phyloP scores from a whole-genome alignment of 768 basidiomycete species.

The Cystofilobasidium capitatum region DNA sequence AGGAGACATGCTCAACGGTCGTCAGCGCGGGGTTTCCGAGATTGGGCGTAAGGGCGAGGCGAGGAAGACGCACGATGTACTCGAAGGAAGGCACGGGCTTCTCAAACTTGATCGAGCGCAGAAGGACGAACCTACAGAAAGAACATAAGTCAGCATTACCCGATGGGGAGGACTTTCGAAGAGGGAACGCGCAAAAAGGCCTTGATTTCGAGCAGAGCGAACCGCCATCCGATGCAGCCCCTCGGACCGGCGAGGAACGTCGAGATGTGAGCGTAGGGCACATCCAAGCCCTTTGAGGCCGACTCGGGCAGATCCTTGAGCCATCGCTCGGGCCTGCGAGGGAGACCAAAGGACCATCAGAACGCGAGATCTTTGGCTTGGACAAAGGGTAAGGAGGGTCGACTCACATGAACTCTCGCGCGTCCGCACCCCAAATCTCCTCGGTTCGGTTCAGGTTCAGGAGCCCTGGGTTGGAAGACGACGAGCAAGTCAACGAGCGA shows the following conservation, averaged over 20 bases:
- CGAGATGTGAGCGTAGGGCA: slow-evolving; percentile 14
- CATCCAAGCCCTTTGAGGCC: slow-evolving; percentile 6
- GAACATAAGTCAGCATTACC: no score
- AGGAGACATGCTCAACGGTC: not conserved
- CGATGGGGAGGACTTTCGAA: no score
- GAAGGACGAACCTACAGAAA: not conserved
- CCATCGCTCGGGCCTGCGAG: slow-evolving; percentile 25
- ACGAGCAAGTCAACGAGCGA: not conserved
- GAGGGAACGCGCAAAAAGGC: slow-evolving; percentile 11
- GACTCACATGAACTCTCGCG: slow-evolving; percentile 68
- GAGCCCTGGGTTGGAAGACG: not conserved
- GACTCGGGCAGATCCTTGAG: not conserved
- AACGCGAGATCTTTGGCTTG: not conserved
- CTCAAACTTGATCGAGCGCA: not conserved
- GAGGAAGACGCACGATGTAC: not conserved
- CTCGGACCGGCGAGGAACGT: slow-evolving; percentile 25
- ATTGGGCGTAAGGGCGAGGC: not conserved
- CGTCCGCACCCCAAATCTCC: slow-evolving; percentile 67
- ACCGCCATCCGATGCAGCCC: slow-evolving; percentile 20
- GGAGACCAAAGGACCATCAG: not conserved
- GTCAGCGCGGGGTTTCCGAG: not conserved
- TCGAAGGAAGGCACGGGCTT: not conserved
- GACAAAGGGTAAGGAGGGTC: not conserved
- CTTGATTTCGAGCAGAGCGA: slow-evolving; percentile 26
- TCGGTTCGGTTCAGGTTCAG: slow-evolving; percentile 60